phyloP scores from a whole-genome alignment of 768 basidiomycete genomes.

The Leccinum uliginosum region DNA sequence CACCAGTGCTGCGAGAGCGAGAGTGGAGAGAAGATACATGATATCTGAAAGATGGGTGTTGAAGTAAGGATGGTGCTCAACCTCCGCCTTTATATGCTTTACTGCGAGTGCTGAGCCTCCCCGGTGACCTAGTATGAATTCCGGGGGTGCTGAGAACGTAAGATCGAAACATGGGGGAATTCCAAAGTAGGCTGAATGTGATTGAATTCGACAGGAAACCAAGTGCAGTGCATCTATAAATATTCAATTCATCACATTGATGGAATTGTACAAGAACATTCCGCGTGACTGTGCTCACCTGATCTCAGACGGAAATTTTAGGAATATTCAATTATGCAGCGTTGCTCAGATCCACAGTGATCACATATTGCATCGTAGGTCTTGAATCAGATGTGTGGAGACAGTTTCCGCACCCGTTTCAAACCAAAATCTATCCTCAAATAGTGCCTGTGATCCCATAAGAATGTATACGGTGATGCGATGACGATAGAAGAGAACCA shows the following conservation, averaged over 20 bases:
- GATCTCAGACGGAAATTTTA: not conserved
- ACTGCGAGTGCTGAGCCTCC: not conserved
- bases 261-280: not conserved
- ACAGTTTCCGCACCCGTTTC: not conserved
- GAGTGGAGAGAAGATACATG: not conserved
- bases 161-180: not conserved
- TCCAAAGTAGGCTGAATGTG: not conserved
- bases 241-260: not conserved
- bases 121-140: not conserved
- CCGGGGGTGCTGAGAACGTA: not conserved
- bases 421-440: not conserved
- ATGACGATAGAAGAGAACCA: not conserved
- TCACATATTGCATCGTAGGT: not conserved
- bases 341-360: not conserved
- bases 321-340: not conserved
- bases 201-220: not conserved
- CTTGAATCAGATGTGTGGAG: not conserved
- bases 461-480: not conserved
- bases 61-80: not conserved
- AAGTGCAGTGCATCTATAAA: not conserved
- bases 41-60: not conserved
- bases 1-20: not conserved
- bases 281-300: not conserved
- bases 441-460: not conserved
- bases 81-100: constrained; percentile 12